A percentile compares a stretch with the other conserved stretches of the same genome.
phyloP scores from a whole-genome alignment of 1,284 basidiomycete genomes.

The Spongiforma sp. region DNA sequence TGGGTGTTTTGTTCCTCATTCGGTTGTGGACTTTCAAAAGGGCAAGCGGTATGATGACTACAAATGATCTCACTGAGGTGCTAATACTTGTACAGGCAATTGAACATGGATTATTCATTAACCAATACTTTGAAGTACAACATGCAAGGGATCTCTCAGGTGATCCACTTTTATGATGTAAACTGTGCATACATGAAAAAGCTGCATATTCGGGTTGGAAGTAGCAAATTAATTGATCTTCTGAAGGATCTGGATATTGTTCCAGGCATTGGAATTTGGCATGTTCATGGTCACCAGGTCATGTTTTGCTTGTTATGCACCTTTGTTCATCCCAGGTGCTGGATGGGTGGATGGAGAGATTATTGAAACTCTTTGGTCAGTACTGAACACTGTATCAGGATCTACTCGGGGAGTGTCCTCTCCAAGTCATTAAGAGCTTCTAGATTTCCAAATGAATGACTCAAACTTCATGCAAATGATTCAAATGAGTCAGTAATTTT shows the following conservation, averaged over 20 bases:
- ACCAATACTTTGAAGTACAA: constrained; percentile 7
- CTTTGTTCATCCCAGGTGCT: not conserved
- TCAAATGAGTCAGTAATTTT: not conserved
- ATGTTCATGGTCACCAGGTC: constrained; percentile 12
- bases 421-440: no score
- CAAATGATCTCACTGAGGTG: no score
- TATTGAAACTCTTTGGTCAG: no score
- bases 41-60: constrained; percentile 8
- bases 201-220: not conserved
- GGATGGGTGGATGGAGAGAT: not conserved
- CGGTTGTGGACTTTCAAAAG: no score
- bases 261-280: constrained; percentile 2
- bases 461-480: not conserved
- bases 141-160: not conserved
- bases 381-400: no score
- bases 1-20: constrained; percentile 18
- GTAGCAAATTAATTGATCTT: not conserved
- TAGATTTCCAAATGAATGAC: not conserved
- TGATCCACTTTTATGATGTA: constrained; percentile 9
- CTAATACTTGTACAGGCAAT: constrained; percentile 11
- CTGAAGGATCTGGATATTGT: no score
- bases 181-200: no score
- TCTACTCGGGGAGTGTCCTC: no score
- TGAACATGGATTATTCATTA: constrained; percentile 1
- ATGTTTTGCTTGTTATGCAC: constrained; percentile 7